Percentiles rank a stretch among this genome's conserved stretches.
Evolutionary conservation across 2,329 filamentous ascomycete genomes (phyloP).

Genomic region (Diaporthe sp.): DNA sequence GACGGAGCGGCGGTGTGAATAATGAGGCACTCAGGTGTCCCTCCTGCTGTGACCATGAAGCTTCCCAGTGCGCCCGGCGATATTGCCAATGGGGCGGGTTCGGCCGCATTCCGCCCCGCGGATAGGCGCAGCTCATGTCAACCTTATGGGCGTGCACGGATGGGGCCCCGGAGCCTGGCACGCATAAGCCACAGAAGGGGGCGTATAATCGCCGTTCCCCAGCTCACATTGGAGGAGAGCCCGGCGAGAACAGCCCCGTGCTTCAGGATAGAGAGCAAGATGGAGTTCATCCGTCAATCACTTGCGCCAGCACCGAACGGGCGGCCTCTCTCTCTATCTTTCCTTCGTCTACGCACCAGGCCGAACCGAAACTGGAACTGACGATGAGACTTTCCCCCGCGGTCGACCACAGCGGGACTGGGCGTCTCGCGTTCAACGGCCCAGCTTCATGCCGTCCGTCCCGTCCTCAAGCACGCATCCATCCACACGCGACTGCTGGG

Average conservation of each 20-base stretch:
- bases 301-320: not conserved
- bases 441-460: not conserved
- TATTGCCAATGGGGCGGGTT: constrained; percentile 16
- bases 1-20: constrained; percentile 17
- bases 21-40: not conserved
- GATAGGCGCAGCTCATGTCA: constrained; percentile 27
- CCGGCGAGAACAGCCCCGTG: constrained; percentile 5
- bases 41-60: not conserved
- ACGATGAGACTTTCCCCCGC: not conserved
- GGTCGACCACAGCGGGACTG: constrained; percentile 24
- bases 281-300: constrained; percentile 11
- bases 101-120: constrained; percentile 29
- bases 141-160: constrained; percentile 32
- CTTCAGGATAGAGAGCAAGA: constrained; percentile 8
- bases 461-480: not conserved
- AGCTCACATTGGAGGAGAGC: constrained; percentile 17
- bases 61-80: not conserved
- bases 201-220: not conserved
- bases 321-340: not conserved
- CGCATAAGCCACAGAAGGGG: not conserved
- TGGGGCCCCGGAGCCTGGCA: constrained; percentile 30
- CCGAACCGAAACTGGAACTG: not conserved
- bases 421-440: constrained; percentile 14
- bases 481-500: not conserved
- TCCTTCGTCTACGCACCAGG: constrained; percentile 5